Conservation (phyloP, 176 grass and related monocot genomes). For the Carex cristatella region DNA sequence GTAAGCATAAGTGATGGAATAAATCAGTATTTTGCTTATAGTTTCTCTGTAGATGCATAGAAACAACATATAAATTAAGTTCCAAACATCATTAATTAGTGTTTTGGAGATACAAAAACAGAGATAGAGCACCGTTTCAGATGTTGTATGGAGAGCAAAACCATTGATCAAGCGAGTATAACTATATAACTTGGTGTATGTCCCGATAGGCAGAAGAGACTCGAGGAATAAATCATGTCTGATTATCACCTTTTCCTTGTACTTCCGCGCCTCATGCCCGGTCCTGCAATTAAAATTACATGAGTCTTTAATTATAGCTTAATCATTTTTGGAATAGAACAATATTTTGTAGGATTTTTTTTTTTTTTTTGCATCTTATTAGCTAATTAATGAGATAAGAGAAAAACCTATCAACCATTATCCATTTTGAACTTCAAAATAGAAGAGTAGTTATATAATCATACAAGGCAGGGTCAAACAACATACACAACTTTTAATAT, state of each 20-base stretch:
- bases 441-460: not conserved
- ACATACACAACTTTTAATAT: not conserved
- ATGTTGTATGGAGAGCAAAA: constrained; percentile 65
- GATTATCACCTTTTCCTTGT: constrained; percentile 43
- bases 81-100: not conserved
- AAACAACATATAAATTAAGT: not conserved
- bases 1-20: not conserved
- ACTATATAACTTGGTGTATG: constrained; percentile 87
- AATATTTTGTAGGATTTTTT: not conserved
- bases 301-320: not conserved
- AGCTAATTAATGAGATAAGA: not conserved
- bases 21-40: not conserved
- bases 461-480: not conserved
- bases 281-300: constrained; percentile 38
- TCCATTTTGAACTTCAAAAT: not conserved
- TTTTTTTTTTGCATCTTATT: not conserved
- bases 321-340: not conserved
- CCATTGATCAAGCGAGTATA: constrained; percentile 83
- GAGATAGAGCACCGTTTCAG: constrained; percentile 46
- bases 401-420: not conserved
- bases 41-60: not conserved
- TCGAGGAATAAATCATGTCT: constrained; percentile 78
- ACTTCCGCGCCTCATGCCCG: constrained; percentile 63
- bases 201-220: constrained; percentile 59
- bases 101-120: not conserved